Evolutionary conservation across 768 basidiomycete genomes (phyloP), one percentile per base, ranked within the genome.

Genomic region (Boletus subcaerulescens): DNA sequence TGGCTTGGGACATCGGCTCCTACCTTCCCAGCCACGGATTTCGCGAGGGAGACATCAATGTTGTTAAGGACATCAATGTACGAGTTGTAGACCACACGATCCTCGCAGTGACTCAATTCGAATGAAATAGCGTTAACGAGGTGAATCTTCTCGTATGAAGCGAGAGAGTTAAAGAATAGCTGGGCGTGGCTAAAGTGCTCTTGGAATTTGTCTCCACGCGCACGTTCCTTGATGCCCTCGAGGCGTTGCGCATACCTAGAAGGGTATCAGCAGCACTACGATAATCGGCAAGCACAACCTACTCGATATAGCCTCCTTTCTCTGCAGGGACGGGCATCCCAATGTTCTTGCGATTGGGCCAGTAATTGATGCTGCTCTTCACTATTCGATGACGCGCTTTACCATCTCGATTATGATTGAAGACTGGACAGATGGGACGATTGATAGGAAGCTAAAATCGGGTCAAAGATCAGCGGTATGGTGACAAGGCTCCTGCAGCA

Each of bases 41-140:
- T 78, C 0, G 92, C 91, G 41, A 95, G 78, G 11, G 87, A 78
- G 62, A 83, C 75, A 70, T 92, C 85, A 63, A 96, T 82, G 63
- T 87, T 75, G 67, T 85, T 87, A 59, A 91, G 79, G 15, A 86
- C 65, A 40, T 80, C 76, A 51, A 87, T 82, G 67, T 90, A 88
- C 3, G 76, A 76, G 65, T 82, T 73, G 69, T 87, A 87, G 1
- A 95, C 87, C 3, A 74, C 70, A 1, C 80, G 79, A 61, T 93
- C 90, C 48, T 91, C 86, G 70, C 87, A 89, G 65, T 93, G 91
- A 53, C 83, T 84, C 33, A 96, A 77, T 71, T 94, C 93, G 67
- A 96, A 95, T 13, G 84, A 81, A 54, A 90, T 77, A 5, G 90
- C 92, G 5, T 73, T 64, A 46, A 83, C 72, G 31, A 93, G 74